phyloP scores from a whole-genome alignment of 2,329 filamentous ascomycete genomes.

The Rachicladosporium sp. region DNA sequence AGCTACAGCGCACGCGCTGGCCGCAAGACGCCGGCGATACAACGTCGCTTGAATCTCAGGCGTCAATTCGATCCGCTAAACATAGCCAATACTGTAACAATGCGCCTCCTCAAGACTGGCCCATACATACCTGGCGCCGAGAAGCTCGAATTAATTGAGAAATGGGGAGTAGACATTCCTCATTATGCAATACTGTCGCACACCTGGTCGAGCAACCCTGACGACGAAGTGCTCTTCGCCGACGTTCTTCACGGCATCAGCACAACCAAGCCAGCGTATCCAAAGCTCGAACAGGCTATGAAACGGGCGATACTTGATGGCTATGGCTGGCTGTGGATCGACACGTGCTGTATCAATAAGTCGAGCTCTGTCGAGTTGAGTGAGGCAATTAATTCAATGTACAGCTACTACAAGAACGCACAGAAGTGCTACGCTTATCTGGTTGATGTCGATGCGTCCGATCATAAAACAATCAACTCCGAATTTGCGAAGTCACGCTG shows the following conservation, averaged over 20 bases:
- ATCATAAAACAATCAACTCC: neutral
- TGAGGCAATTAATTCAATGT: constrained; percentile 17
- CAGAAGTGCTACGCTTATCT: constrained; percentile 24
- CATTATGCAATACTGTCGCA: constrained; percentile 25
- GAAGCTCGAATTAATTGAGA: constrained; percentile 5
- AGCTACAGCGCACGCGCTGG: too few species aligned
- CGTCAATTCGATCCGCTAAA: too few species aligned
- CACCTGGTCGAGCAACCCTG: constrained; percentile 19
- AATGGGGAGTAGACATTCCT: constrained; percentile 9
- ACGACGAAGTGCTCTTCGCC: constrained; percentile 18
- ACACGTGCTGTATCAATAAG: constrained; percentile 28
- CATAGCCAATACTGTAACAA: neutral
- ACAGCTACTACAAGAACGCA: constrained; percentile 21
- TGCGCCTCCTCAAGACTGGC: constrained; percentile 5
- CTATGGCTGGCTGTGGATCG: constrained; percentile 22
- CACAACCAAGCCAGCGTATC: constrained; percentile 9
- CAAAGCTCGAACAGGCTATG: constrained; percentile 16
- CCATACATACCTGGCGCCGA: constrained; percentile 4
- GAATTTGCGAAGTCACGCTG: neutral
- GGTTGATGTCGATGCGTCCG: constrained; percentile 11
- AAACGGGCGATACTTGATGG: constrained; percentile 13
- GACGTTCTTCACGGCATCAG: constrained; percentile 9
- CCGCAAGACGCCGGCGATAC: too few species aligned
- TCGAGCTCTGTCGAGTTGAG: constrained; percentile 21
- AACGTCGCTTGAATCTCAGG: too few species aligned